phyloP scores from a whole-genome alignment of 495 filamentous ascomycete genomes.

The Aspergillus mulundensis region DNA sequence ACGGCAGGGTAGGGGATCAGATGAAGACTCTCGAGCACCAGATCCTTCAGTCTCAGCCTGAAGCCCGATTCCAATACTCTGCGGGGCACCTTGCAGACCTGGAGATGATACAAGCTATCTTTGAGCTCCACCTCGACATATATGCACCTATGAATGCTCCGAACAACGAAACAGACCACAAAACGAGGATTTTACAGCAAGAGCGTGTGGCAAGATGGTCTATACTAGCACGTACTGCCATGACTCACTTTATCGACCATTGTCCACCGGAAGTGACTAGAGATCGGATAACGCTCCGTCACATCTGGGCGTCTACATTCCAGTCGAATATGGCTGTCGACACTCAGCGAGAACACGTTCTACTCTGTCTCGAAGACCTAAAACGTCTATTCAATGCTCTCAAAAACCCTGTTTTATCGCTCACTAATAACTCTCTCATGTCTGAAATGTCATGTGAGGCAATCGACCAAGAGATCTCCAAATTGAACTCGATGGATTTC shows the following conservation, averaged over 20 bases:
- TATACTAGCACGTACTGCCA: conserved; percentile 59
- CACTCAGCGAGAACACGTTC: conserved; percentile 67
- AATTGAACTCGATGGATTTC: conserved; percentile 92
- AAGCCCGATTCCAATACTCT: conserved; percentile 25
- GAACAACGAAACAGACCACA: conserved; percentile 60
- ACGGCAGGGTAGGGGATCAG: conserved; percentile 45
- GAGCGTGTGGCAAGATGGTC: conserved; percentile 75
- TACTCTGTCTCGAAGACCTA: conserved; percentile 75
- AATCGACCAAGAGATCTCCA: conserved; percentile 83
- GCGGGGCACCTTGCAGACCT: conserved; percentile 24
- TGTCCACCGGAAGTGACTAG: conserved; percentile 21
- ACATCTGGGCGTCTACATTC: conserved; percentile 82
- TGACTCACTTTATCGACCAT: conserved; percentile 46
- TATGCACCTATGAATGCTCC: conserved; percentile 74
- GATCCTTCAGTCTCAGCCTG: conserved; percentile 25
- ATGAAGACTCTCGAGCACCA: conserved; percentile 33
- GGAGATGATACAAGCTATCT: conserved; percentile 70
- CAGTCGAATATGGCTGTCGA: conserved; percentile 66
- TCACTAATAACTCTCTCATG: conserved; percentile 86
- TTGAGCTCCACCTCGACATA: conserved; percentile 86
- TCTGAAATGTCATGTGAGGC: conserved; percentile 77
- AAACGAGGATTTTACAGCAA: conserved; percentile 55
- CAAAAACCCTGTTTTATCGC: conserved; percentile 48
- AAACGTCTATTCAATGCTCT: conserved; percentile 44
- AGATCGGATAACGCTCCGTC: conserved; percentile 48